phyloP scores from a whole-genome alignment of 805 yeast genomes.

The Nakazawaea wickerhamii region DNA sequence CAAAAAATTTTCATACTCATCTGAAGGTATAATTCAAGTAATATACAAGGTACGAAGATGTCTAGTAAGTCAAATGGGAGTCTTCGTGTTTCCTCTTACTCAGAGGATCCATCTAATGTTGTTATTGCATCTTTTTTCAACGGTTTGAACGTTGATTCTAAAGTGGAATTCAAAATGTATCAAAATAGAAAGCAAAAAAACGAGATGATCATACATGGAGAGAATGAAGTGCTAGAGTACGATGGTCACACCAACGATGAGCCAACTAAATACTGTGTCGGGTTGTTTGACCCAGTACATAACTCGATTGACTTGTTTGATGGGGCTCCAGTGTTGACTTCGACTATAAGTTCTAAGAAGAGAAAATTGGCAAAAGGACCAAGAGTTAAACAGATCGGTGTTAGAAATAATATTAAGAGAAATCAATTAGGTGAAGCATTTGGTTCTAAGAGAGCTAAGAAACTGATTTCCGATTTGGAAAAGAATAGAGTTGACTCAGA shows the following conservation, averaged over 20 bases:
- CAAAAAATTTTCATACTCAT: not conserved
- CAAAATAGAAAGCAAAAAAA: slow-evolving; percentile 36
- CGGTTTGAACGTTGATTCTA: slow-evolving; percentile 59
- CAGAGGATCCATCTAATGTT: slow-evolving; percentile 43
- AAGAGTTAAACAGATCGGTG: slow-evolving; percentile 47
- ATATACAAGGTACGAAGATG: not conserved
- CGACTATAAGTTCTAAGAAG: slow-evolving; percentile 58
- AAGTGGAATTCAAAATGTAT: slow-evolving; percentile 59
- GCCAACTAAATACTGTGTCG: slow-evolving; percentile 57
- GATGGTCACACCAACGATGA: slow-evolving; percentile 46
- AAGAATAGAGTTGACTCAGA: slow-evolving; percentile 85
- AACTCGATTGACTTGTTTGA: slow-evolving; percentile 60
- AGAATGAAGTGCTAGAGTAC: slow-evolving; percentile 65
- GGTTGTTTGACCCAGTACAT: slow-evolving; percentile 66
- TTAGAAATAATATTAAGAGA: slow-evolving; percentile 54
- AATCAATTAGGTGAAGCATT: slow-evolving; percentile 90
- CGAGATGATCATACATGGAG: slow-evolving; percentile 68
- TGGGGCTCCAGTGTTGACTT: slow-evolving; percentile 54
- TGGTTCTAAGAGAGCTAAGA: slow-evolving; percentile 95
- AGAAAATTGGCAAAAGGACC: slow-evolving; percentile 58
- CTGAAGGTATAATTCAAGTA: not conserved
- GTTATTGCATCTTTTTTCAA: slow-evolving; percentile 72
- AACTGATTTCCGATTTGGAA: slow-evolving; percentile 75
- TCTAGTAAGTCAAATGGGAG: not conserved
- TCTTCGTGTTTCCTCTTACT: slow-evolving; percentile 28